Evolutionary conservation across 176 grass and related monocot species (phyloP), one percentile per base, ranked within the genome.

Genomic region (Ampelocalamus luodianensis): DNA sequence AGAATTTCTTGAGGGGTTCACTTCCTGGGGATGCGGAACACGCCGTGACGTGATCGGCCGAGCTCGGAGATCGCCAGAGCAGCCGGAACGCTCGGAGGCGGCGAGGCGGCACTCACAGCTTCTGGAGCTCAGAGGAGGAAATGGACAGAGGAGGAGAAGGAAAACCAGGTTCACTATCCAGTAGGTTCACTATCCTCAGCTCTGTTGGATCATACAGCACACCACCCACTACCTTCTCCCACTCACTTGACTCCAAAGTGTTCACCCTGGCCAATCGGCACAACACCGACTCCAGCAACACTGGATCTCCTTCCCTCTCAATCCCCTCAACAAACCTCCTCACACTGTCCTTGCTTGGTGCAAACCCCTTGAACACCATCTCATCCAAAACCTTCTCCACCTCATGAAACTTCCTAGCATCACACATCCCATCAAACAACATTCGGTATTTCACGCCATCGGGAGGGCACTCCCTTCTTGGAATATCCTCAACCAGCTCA

Each of bases 401-500:
- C 37, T 88, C 87, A 2, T 43, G 54, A 22, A 91, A 71, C 44
- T 85, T 84, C 17, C 84, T 74, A 73, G 81, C 87, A 82, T 77
- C 74, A 79, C 87, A 91, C 77, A 92, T 65, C 8, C 72, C 87
- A 68, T 87, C 77, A 38, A 94, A 92, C 38, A 94, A 44, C 34
- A 78, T 82, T 43, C 87, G 81, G 36, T 91, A 87, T 10, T 77
- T 89, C 38, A 94, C 84, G 46, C 91, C 86, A 70, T 94, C 89
- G 8, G 80, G 89, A 68, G 39, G 20, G 81, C 87, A 94, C 10
- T 64, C 80, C 73, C 81, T 80, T 65, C 84, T 82, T 2, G 89
- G 92, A 89, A 91, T 91, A 82, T 91, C 92, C 29, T 94, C 77
- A 68, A 94, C 69, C 37, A 94, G 50, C 55, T 92, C 87, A 22